Base-by-base conservation (phyloP, 2,329 filamentous ascomycete genomes). In the Sphaceloma murrayae region DNA sequence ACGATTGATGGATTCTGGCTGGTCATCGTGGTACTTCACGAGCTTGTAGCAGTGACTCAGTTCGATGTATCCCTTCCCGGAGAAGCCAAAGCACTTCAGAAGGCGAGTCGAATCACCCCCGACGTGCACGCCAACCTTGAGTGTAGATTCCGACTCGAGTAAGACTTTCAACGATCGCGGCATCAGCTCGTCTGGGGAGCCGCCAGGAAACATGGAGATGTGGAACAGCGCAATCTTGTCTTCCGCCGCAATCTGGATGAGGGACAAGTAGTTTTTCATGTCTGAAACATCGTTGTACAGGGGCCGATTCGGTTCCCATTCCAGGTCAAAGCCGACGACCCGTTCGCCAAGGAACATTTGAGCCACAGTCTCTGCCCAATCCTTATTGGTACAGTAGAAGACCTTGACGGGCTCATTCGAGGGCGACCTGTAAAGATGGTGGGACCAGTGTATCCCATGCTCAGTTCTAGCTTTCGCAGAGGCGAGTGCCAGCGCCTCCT, bases 291-390 rank as follows among this genome's bases (percentile, higher is more conserved):
- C 13, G 7, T 22, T 26, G 11, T 13, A 40, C 5, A 40, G 36
- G 51, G 30, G 69, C 59, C 5, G 51, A 54, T 14, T 59, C 67
- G 57, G 65, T 43, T 77, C 70, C 88, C 89, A 95, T 65, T 95
- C 89, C 49, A 95, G 72, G 56, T 95, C 88, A 49, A 95, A 86
- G 0, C 88, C 88, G n/a, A 95, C 59, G 2, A 93, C 63, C 29
- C 75, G 68, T 55, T 91, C 77, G 18, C 72, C 52, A 29, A 78
- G 57, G 53, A 95, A 94, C 46, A 81, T 70, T 46, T 74, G 61
- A 13, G 75, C 67, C 5, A 83, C 72, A 4, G 67, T 63, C 58
- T 95, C 85, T 13, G 82, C 81, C 2, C 74, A 75, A 26, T 76
- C 67, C 33, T 72, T 73, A 46, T 69, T 81, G 38, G 67, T 77